Conservation (phyloP, 495 filamentous ascomycete genomes). For the Hypoxylon trugodes region DNA sequence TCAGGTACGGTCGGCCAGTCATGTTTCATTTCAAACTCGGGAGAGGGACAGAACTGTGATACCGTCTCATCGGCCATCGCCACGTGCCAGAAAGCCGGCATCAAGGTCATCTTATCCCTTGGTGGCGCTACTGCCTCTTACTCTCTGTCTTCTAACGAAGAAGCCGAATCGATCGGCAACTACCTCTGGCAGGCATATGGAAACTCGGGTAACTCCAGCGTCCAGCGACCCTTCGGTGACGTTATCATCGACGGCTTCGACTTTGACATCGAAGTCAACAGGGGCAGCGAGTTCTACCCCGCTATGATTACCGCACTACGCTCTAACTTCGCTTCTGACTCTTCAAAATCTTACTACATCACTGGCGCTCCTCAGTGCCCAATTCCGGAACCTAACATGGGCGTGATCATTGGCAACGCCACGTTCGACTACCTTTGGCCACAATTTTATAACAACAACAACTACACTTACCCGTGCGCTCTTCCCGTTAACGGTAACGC, state of each 20-base stretch:
- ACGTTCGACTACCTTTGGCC: conserved; percentile 60
- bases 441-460: conserved; percentile 57
- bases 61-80: conserved; percentile 55
- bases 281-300: conserved; percentile 53
- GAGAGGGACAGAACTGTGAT: conserved; percentile 54
- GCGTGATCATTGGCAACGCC: conserved; percentile 54
- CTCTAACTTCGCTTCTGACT: conserved; percentile 51
- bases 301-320: conserved; percentile 57
- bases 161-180: conserved; percentile 57
- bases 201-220: conserved; percentile 44
- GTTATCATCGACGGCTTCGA: conserved; percentile 68
- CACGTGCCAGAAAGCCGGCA: conserved; percentile 59
- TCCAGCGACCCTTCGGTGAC: conserved; percentile 58
- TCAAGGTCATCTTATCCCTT: conserved; percentile 60
- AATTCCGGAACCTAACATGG: conserved; percentile 63
- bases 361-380: conserved; percentile 66
- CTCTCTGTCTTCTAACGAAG: conserved; percentile 48
- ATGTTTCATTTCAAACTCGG: conserved; percentile 45
- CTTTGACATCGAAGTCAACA: conserved; percentile 59
- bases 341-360: conserved; percentile 61
- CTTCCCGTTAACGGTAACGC: conserved; percentile 46
- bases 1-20: conserved; percentile 51
- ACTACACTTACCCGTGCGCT: conserved; percentile 45
- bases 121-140: conserved; percentile 54
- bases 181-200: conserved; percentile 65